Conservation (phyloP, 2,329 filamentous ascomycete genomes). For the Stagonosporopsis chrysanthemi region DNA sequence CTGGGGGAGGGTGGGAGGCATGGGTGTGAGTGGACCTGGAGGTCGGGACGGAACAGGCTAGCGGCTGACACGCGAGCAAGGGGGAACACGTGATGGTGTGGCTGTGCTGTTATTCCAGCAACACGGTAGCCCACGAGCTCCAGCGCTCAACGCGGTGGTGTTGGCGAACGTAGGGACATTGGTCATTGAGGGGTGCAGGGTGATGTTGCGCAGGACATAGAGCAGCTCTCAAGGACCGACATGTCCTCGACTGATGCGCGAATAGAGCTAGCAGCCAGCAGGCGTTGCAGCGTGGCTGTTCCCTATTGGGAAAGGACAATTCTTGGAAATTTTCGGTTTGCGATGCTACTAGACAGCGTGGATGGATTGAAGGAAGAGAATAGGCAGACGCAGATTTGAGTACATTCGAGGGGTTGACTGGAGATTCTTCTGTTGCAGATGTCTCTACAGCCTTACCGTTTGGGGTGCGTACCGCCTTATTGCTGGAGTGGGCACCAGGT, state of each 20-base stretch:
- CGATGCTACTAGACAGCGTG: background rate
- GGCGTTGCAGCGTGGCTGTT: constrained; percentile 1
- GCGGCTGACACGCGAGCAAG: background rate
- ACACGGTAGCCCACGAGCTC: background rate
- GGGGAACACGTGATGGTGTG: constrained; percentile 1
- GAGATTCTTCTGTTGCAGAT: background rate
- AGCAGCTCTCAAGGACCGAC: constrained; percentile 1
- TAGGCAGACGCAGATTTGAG: background rate
- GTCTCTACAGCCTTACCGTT: background rate
- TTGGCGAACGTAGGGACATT: background rate
- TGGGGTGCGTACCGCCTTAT: background rate
- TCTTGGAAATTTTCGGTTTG: too few species aligned
- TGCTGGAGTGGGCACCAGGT: background rate
- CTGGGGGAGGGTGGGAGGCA: background rate
- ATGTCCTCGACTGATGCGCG: background rate
- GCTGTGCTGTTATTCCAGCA: constrained; percentile 10
- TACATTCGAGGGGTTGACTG: background rate
- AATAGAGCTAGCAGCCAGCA: background rate
- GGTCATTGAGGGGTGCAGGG: background rate
- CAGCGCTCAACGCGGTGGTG: constrained; percentile 1
- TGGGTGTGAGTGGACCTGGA: background rate
- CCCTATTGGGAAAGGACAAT: too few species aligned
- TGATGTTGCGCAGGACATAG: background rate
- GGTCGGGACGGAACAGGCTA: constrained; percentile 4
- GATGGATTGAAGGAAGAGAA: background rate